Evolutionary conservation across 176 grass and related monocot species (phyloP), one percentile per base, ranked within the genome.

Genomic region (Zoysia pacifica): DNA sequence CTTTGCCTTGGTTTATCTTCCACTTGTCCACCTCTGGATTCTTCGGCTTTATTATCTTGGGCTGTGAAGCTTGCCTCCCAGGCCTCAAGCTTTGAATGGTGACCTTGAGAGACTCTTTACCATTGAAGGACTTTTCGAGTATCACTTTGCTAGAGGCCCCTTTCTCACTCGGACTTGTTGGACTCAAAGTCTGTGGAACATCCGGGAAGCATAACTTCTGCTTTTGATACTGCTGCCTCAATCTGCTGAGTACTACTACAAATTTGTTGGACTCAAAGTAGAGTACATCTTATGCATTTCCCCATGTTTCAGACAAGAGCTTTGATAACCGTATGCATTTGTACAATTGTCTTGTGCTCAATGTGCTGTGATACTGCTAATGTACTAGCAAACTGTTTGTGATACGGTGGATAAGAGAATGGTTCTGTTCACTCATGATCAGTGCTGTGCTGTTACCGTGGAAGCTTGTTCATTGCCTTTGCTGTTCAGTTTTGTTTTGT

Each of bases 301-400:
- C 36, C 60, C 73, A 39, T 73, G 66, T 77, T 85, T 65, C 66
- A 65, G 82, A 72, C 71, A 51, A 81, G 12, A 71, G 2, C 48
- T 36, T 42, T 84, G 35, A 60, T 67, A 66, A 60, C 4, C 47
- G 38, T 76, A 14, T 60, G 72, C 59, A 36, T 81, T 58, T n/a
- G 18, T 77, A 67, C 67, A 69, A 72, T 4, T 44, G 53, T 81
- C 60, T 51, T 75, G 2, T 52, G 28, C 28, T 28, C 28, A 28
- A 28, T 28, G 28, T 28, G 67, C 37, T 75, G 8, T 75, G 12
- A 0, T 41, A 47, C 46, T 41, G 8, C 5, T 1, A 0, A 11
- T 64, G 53, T 70, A 84, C 53, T 28, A 55, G 35, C 64, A 4
- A 70, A 55, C 62, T 84, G 54, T 54, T 18, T 78, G 58, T 41